Evolutionary conservation across 73 alveolate species (phyloP), one percentile per base, ranked within the genome.

Genomic region (Paramecium octaurelia): DNA sequence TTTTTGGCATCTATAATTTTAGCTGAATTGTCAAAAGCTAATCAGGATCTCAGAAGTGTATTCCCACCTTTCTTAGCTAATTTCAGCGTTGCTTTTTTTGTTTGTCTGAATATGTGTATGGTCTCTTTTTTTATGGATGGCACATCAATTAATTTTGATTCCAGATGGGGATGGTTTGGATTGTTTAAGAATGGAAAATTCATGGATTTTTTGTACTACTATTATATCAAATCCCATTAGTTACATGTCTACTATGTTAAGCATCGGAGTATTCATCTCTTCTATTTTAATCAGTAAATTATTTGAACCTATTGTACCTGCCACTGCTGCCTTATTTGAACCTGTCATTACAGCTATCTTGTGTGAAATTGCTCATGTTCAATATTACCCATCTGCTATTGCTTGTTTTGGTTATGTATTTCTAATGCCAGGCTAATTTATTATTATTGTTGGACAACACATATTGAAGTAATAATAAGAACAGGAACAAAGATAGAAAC

Each of bases 131-230:
- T 86, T 54, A 58, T 86, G 69, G 73, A 69, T 48, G 93, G 93
- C 0, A 86, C 86, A 48, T 58, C 34, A 7, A 46, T 86, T 1
- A 86, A 58, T 57, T 73, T 58, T 58, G 93, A 86, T 86, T 86
- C 93, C 2, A 58, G 73, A 21, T 86, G 93, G 93, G 93, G 93
- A 16, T 86, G 93, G 46, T 73, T 86, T 50, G 93, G 93, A 18
- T 35, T 86, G 59, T 86, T 86, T 29, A 10, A 73, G 8, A 86
- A 73, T 58, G 93, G 77, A n/a, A 58, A 86, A 57, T 86, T 86
- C 7, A 86, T 69, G 73, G 93, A 86, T 1, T 86, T 86, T 31
- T 73, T 86, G 57, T 86, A 58, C 1, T 1, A 7, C 8, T 14
- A 31, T 64, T 64, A 64, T 18, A 4, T 54, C 69, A n/a, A 0